Percentiles rank a stretch among this genome's conserved stretches.
phyloP scores from a whole-genome alignment of 257 asterid species.

The Nyctanthes arbortristis region DNA sequence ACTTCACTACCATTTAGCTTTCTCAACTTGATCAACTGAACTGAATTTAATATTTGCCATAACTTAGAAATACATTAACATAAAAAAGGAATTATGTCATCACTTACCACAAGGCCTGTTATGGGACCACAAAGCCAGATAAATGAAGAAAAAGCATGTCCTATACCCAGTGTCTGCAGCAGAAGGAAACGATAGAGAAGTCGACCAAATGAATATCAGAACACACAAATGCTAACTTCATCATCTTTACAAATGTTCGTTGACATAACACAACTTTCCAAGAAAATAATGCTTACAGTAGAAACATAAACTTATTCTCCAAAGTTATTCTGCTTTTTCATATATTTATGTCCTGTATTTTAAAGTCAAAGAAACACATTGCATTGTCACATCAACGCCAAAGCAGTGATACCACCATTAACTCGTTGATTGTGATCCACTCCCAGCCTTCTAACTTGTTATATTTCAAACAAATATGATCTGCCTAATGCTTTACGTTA shows the following conservation, averaged over 20 bases:
- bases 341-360: background rate
- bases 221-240: too few species aligned
- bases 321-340: background rate
- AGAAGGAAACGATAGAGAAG: slow-evolving; percentile 27
- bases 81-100: slow-evolving; percentile 19
- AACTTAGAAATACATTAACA: background rate
- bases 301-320: background rate
- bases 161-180: slow-evolving; percentile 96
- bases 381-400: too few species aligned
- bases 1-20: slow-evolving; percentile 21
- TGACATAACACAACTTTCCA: background rate
- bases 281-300: background rate
- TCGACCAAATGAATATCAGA: slow-evolving; percentile 24
- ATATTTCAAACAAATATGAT: background rate
- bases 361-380: background rate
- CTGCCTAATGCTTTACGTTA: too few species aligned
- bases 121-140: slow-evolving; percentile 99
- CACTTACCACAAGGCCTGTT: slow-evolving; percentile 96
- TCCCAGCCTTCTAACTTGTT: background rate
- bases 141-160: slow-evolving; percentile 94
- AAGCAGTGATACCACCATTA: too few species aligned
- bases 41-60: background rate
- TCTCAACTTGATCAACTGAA: slow-evolving; percentile 13
- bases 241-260: background rate
- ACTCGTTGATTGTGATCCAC: background rate